Evolutionary conservation across 169 alveolate genomes (phyloP), one percentile per base, ranked within the genome.

Genomic region (Cryptosporidium baileyi): DNA sequence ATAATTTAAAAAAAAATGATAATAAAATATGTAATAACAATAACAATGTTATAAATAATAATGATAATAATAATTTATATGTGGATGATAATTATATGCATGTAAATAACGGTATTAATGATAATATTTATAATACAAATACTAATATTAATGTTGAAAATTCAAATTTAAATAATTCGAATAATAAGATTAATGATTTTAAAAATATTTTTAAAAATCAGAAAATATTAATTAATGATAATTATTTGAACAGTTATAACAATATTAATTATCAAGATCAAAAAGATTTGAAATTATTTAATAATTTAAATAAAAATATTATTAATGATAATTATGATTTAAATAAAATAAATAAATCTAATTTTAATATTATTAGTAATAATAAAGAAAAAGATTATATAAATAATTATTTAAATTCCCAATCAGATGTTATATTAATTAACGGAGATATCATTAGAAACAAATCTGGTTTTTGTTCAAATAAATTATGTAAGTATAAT

Each of bases 391-490:
- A 47, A 11, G 32, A 1, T 24, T 28, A 47, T 7, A 47, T 47
- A 65, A 44, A 51, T 9, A 28, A 47, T 9, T 65, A 45, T 65
- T 30, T 65, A 30, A 47, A 34, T 24, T 22, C 26, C 5, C 41
- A 51, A 4, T 47, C 24, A 15, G 51, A 47, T 0, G 5, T 47
- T 1, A 28, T 65, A 5, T 65, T 62, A 15, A 51, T 65, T 45
- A 34, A 47, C 32, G 19, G 51, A 15, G 81, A 17, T 38, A 32
- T 30, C 13, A 65, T 65, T 28, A 15, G 49, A 45, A 45, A 65
- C n/a, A 51, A 34, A 24, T 65, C 54, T 24, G 51, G 81, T 45
- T 28, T 19, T n/a, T 65, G 81, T 19, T 45, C 63, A 8, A 65
- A 65, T 65, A 45, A 44, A 54, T n/a, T 15, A 4, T 74, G 67